These are phyloP conservation scores for Graphiopsis chlorocephala DNA, from an alignment of 2,329 filamentous ascomycete genomes.

Conservation along the genomic window DNA sequence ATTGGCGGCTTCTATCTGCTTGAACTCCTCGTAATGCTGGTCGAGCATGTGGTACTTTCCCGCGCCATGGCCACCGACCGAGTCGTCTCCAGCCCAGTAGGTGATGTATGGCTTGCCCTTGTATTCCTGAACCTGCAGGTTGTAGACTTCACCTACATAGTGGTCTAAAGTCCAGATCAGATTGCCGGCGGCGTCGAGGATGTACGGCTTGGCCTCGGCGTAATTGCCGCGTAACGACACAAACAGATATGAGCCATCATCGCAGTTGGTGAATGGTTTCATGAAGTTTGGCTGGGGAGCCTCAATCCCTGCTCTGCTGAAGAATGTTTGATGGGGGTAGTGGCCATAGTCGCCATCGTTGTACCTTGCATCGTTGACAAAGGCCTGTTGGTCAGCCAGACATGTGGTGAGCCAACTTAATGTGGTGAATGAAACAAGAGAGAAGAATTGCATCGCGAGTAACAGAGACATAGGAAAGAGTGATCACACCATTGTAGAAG, in stretches of 20 bases:
- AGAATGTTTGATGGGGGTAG: constrained; percentile 37
- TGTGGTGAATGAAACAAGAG: background rate
- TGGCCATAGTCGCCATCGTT: constrained; percentile 36
- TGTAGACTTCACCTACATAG: constrained; percentile 32
- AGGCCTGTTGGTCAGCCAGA: constrained; percentile 21
- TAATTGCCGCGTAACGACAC: constrained; percentile 27
- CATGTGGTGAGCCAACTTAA: background rate
- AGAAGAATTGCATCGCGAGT: background rate
- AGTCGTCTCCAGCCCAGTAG: constrained; percentile 40
- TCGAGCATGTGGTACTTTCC: constrained; percentile 36
- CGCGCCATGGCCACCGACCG: constrained; percentile 34
- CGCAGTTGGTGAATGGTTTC: constrained; percentile 30
- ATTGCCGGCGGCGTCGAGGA: constrained; percentile 20
- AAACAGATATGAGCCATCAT: constrained; percentile 32
- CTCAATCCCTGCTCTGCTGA: constrained; percentile 31
- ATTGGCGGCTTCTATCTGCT: constrained; percentile 40
- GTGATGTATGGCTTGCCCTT: constrained; percentile 38
- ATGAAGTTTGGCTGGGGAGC: constrained; percentile 35
- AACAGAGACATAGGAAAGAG: background rate
- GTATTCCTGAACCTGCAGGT: constrained; percentile 36
- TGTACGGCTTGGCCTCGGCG: constrained; percentile 22
- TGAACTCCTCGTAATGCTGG: constrained; percentile 37
- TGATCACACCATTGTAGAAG: background rate
- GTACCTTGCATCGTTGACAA: constrained; percentile 28
- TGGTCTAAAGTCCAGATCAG: constrained; percentile 25